These are phyloP conservation scores for Ustilago trichophora DNA, from an alignment of 1,284 basidiomycete genomes.

Conservation along the genomic window DNA sequence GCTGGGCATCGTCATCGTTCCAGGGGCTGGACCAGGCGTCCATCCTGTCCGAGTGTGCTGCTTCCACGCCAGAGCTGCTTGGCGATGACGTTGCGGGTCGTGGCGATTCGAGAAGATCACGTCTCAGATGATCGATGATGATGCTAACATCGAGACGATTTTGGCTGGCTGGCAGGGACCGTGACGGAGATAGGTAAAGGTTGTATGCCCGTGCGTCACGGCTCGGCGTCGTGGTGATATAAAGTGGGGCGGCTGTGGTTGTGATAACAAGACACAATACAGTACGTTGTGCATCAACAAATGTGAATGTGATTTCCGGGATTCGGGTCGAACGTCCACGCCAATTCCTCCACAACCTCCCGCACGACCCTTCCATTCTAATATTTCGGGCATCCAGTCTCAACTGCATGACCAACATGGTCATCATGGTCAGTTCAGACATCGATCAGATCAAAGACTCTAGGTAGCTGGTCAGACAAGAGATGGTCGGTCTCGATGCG, in stretches of 20 bases:
- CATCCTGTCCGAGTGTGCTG: slow-evolving; percentile 8
- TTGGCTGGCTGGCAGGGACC: neutral
- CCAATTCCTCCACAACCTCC: slow-evolving; percentile 9
- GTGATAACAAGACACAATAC: neutral
- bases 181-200: too few species aligned
- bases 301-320: slow-evolving; percentile 2
- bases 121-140: neutral
- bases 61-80: too few species aligned
- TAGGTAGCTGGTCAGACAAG: neutral
- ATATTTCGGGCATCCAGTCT: too few species aligned
- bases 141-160: neutral
- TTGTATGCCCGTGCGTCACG: neutral
- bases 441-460: neutral
- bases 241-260: neutral
- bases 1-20: slow-evolving; percentile 19
- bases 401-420: too few species aligned
- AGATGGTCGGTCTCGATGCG: slow-evolving; percentile 7
- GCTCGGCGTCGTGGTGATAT: neutral
- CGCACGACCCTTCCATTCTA: slow-evolving; percentile 2
- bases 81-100: neutral
- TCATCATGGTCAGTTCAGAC: neutral
- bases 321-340: slow-evolving; percentile 3
- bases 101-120: neutral
- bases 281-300: neutral
- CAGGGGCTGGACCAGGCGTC: slow-evolving; percentile 49